Percentiles rank a stretch among this genome's conserved stretches.
phyloP scores from a whole-genome alignment of 129 eudicot species.

The Apium graveolens region DNA sequence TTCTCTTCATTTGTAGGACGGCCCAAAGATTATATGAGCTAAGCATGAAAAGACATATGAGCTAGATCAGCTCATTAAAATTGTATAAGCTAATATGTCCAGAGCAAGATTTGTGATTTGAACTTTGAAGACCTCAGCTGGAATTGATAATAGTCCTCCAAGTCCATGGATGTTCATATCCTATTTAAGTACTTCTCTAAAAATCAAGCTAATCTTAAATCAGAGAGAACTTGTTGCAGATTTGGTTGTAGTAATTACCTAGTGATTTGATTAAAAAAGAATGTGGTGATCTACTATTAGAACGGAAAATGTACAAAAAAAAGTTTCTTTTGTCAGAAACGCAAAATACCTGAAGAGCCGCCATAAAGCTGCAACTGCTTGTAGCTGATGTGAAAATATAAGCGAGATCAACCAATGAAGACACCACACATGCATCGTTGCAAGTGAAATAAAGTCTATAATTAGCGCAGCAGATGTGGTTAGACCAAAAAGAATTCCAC shows the following conservation, averaged over 20 bases:
- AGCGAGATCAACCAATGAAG: conserved; percentile 70
- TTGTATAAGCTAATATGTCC: background rate
- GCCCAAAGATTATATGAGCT: background rate
- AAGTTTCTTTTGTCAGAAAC: background rate
- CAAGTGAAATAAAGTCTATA: conserved; percentile 48
- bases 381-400: conserved; percentile 76
- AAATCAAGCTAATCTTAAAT: background rate
- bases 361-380: conserved; percentile 84
- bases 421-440: conserved; percentile 49
- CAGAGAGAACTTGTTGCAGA: background rate
- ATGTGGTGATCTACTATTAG: background rate
- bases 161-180: background rate
- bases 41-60: background rate
- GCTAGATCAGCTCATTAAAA: background rate
- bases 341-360: conserved; percentile 81
- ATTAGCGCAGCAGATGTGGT: conserved; percentile 56
- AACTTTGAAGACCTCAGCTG: background rate
- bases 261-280: background rate
- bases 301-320: background rate
- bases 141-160: background rate
- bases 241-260: background rate
- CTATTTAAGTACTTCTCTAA: background rate
- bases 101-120: background rate
- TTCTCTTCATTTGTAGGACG: background rate
- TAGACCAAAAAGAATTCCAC: conserved; percentile 65